These are phyloP conservation scores for Prototheca cutis DNA, from an alignment of 163 green algal genomes.

Conservation along the genomic window DNA sequence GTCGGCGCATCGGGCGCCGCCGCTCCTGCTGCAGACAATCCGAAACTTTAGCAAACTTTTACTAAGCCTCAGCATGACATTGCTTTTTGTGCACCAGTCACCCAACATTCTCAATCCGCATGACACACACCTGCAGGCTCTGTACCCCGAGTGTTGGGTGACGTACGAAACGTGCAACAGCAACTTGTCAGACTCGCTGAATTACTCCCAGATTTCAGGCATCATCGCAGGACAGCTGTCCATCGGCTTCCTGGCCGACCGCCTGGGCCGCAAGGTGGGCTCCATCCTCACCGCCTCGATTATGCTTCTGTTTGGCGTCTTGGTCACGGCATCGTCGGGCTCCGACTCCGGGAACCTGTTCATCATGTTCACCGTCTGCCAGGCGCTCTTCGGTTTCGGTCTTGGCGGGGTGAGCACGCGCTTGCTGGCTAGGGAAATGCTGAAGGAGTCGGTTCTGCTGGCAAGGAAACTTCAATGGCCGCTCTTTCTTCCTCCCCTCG, in stretches of 20 bases:
- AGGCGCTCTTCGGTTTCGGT: slow-evolving; percentile 11
- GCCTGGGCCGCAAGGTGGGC: slow-evolving; percentile 50
- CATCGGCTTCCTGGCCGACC: slow-evolving; percentile 47
- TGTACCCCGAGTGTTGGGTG: slow-evolving; percentile 31
- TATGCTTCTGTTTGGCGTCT: slow-evolving; percentile 45
- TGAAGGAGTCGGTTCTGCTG: too few species aligned
- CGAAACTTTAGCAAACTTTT: too few species aligned
- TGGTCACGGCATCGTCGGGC: slow-evolving; percentile 23
- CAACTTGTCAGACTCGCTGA: slow-evolving; percentile 11
- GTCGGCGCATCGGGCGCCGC: neutral
- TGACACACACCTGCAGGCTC: neutral
- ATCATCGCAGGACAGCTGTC: slow-evolving; percentile 44
- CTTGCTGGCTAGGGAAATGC: too few species aligned
- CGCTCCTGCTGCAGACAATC: too few species aligned
- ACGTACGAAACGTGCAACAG: slow-evolving; percentile 2
- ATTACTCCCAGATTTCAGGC: slow-evolving; percentile 29
- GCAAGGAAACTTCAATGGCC: too few species aligned
- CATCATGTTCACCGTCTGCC: slow-evolving; percentile 35
- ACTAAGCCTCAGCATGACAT: too few species aligned
- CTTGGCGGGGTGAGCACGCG: too few species aligned
- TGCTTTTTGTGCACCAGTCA: too few species aligned
- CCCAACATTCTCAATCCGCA: neutral
- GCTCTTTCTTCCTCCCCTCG: too few species aligned
- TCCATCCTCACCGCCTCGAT: slow-evolving; percentile 42
- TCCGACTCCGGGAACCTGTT: slow-evolving; percentile 12